Percentiles rank a stretch among this genome's conserved stretches.
Evolutionary conservation across 2,329 filamentous ascomycete genomes (phyloP).

Genomic region (Fusarium mangiferae): DNA sequence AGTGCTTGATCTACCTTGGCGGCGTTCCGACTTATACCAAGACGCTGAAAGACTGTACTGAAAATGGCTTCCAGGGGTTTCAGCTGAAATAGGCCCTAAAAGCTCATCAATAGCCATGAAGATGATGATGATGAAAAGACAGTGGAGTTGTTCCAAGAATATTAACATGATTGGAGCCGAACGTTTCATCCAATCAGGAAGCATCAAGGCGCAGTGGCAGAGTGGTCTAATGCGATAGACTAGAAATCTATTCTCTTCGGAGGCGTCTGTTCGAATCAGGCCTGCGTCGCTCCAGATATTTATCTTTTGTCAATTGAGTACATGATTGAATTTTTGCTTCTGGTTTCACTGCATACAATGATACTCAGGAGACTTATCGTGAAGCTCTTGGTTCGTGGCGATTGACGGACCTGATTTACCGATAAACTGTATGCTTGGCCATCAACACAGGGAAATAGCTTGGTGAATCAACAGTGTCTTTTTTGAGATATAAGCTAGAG

Average conservation of each 20-base stretch:
- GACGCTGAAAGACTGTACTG: background rate
- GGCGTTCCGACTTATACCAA: background rate
- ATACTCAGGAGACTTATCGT: accelerated
- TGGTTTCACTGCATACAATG: accelerated
- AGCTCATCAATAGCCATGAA: accelerated
- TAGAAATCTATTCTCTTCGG: conserved; percentile 13
- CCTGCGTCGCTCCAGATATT: background rate
- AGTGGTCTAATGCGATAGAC: conserved; percentile 15
- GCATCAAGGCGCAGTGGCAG: conserved; percentile 5
- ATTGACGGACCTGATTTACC: accelerated
- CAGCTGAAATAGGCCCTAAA: background rate
- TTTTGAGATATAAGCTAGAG: background rate
- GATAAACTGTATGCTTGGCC: accelerated
- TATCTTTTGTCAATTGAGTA: background rate
- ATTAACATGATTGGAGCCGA: accelerated
- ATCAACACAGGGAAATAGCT: accelerated
- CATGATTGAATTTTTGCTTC: accelerated
- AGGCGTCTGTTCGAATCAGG: conserved; percentile 6
- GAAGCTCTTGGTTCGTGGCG: too few relatives aligned
- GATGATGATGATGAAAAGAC: accelerated
- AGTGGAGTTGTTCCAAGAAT: accelerated
- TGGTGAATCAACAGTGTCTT: background rate
- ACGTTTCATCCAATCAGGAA: background rate
- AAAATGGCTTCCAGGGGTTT: background rate
- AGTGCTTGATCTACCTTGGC: background rate